phyloP scores from a whole-genome alignment of 495 filamentous ascomycete species.

The Monascus purpureus region DNA sequence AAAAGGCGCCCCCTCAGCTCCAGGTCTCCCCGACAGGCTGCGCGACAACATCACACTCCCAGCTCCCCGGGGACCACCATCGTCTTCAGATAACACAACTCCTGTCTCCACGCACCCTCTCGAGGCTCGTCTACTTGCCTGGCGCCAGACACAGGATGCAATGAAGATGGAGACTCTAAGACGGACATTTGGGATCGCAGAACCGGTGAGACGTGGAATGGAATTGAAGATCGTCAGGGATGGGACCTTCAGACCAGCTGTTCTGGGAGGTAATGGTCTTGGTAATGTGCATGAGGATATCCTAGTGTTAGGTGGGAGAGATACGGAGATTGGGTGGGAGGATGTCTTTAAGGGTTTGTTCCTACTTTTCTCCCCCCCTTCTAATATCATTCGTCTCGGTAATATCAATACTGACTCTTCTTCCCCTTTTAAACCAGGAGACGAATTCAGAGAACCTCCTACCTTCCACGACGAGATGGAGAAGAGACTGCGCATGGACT shows the following conservation, averaged over 20 bases:
- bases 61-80: conserved; percentile 28
- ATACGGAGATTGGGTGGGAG: conserved; percentile 71
- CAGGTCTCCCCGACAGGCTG: conserved; percentile 82
- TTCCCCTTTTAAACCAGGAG: conserved; percentile 37
- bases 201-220: conserved; percentile 89
- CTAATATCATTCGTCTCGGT: conserved; percentile 2
- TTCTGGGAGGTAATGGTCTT: conserved; percentile 25
- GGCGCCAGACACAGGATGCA: conserved; percentile 70
- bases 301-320: conserved; percentile 51
- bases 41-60: conserved; percentile 57
- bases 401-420: conserved; percentile 1
- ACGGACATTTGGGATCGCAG: conserved; percentile 79
- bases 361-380: conserved; percentile 4
- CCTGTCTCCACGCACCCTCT: conserved; percentile 69
- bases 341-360: conserved; percentile 58
- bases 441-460: conserved; percentile 44
- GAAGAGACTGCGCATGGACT: conserved; percentile 65
- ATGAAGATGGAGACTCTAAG: conserved; percentile 80
- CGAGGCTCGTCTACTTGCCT: conserved; percentile 71
- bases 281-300: conserved; percentile 63
- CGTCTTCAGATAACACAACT: conserved; percentile 26
- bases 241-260: conserved; percentile 37
- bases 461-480: conserved; percentile 90
- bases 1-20: conserved; percentile 70
- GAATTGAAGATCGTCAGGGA: conserved; percentile 71